A percentile compares a stretch with the other conserved stretches of the same genome.
Conservation (phyloP, 306 rosid genomes). For the Boehmeria nivea region DNA sequence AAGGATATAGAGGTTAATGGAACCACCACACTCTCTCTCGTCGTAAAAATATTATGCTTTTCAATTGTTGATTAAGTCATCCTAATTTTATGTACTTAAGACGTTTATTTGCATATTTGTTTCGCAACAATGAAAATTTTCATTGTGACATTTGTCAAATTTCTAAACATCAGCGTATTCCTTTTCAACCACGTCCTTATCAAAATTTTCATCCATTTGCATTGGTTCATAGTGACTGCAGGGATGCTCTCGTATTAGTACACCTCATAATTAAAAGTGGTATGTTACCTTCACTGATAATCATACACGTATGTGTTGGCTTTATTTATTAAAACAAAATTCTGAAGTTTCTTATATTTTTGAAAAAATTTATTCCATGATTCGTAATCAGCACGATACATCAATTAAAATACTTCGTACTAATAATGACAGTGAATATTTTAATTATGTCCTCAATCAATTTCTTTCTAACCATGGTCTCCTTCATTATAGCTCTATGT, state of each 20-base stretch:
- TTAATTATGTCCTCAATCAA: background rate
- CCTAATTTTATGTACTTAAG: background rate
- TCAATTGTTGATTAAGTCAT: background rate
- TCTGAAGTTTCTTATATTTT: background rate
- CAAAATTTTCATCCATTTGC: background rate
- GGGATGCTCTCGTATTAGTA: background rate
- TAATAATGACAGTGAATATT: background rate
- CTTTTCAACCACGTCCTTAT: background rate
- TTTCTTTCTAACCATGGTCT: background rate
- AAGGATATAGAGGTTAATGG: too few relatives aligned
- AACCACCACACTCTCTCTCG: too few relatives aligned
- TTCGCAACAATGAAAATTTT: background rate
- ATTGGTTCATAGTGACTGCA: background rate
- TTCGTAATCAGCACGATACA: background rate
- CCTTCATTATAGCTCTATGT: conserved; percentile 1
- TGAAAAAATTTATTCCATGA: background rate
- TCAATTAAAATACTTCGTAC: background rate
- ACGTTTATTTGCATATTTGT: background rate
- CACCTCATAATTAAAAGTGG: background rate
- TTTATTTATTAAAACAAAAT: background rate
- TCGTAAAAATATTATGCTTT: background rate
- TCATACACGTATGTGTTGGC: conserved; percentile 3
- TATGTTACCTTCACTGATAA: background rate
- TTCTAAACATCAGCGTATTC: background rate
- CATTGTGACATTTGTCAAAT: background rate